Base-by-base conservation (phyloP, 164 flowering plant species). In the Dillenia turbinata region DNA sequence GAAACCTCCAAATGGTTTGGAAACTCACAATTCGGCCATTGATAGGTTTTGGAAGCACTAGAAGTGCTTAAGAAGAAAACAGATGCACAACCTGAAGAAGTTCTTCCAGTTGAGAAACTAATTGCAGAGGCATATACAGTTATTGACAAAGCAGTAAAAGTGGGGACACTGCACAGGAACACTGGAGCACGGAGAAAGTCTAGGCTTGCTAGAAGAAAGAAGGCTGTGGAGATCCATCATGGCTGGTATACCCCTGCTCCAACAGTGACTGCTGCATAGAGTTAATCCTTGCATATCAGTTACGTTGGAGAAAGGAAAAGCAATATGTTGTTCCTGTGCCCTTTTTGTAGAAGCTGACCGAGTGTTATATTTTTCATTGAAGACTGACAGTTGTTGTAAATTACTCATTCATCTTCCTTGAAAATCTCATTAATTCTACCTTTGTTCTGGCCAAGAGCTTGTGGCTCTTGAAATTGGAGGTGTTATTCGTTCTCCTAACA, bases 131-230 rank as follows among this genome's bases (percentile, higher is more conserved):
- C 99, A 40, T 94, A 86, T 64, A 86, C 96, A 8, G 84, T 71
- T 1, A 91, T 94, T 16, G 97, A 94, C 70, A 94, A 88, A 71
- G 97, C 96, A 40, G 90, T 94, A 45, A 83, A 74, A 64, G 81
- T 63, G 8, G 90, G 99, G 22, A 60, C 92, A 2, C 69, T 94
- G 60, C 99, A 94, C 76, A 71, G 88, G 71, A 91, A 94, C 81
- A 94, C 99, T 0, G 97, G 96, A 44, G 90, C 89, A 14, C 81
- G 81, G 62, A 73, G 99, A 62, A 94, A 94, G 72, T 91, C 99
- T 55, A 78, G 97, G 24, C 88, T 91, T 16, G 91, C 99, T 4
- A 75, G 99, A 67, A 86, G 93, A 70, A 94, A 91, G 83, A 91
- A 86, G 66, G 83, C 88, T 43, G 82, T 91, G 52, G 93, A 85